Percentiles rank a stretch among this genome's conserved stretches.
These are phyloP conservation scores for Nothophaeocryptopus gaeumannii DNA, from an alignment of 2,329 filamentous ascomycete genomes.

Conservation along the genomic window DNA sequence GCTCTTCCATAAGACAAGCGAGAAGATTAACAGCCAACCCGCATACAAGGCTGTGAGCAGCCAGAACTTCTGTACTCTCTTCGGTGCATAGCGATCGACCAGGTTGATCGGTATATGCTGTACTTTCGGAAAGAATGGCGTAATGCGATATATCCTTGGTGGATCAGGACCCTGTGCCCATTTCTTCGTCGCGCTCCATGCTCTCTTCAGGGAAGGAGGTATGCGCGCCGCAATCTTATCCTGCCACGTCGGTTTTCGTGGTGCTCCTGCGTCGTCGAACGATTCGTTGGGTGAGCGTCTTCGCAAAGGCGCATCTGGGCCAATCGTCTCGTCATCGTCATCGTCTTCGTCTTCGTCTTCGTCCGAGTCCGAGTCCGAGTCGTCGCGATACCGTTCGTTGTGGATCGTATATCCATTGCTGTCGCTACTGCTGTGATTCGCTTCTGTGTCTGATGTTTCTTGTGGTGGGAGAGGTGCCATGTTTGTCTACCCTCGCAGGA, in stretches of 20 bases:
- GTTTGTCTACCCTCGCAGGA: no score
- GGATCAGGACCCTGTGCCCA: slow-evolving; percentile 52
- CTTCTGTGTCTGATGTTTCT: slow-evolving; percentile 9
- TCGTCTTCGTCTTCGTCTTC: no score
- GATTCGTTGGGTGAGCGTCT: slow-evolving; percentile 22
- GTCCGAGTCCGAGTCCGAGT: slow-evolving; percentile 31
- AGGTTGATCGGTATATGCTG: slow-evolving; percentile 66
- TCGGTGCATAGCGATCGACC: slow-evolving; percentile 61
- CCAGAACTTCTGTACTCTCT: slow-evolving; percentile 56
- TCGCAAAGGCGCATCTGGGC: slow-evolving; percentile 27
- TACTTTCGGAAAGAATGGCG: slow-evolving; percentile 59
- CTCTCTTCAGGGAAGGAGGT: slow-evolving; percentile 27
- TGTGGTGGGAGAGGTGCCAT: neutral
- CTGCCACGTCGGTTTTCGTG: slow-evolving; percentile 21
- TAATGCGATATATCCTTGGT: slow-evolving; percentile 48
- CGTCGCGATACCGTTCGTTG: slow-evolving; percentile 30
- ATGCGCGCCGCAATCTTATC: slow-evolving; percentile 26
- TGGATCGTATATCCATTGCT: slow-evolving; percentile 16
- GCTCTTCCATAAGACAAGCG: slow-evolving; percentile 64
- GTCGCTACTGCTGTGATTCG: slow-evolving; percentile 16
- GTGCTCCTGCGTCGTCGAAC: slow-evolving; percentile 26
- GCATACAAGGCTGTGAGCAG: slow-evolving; percentile 61
- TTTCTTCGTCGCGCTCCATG: slow-evolving; percentile 39
- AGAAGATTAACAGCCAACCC: slow-evolving; percentile 68
- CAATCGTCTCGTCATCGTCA: slow-evolving; percentile 30